Conservation (phyloP, 306 rosid species). For the Heteromeles arbutifolia region DNA sequence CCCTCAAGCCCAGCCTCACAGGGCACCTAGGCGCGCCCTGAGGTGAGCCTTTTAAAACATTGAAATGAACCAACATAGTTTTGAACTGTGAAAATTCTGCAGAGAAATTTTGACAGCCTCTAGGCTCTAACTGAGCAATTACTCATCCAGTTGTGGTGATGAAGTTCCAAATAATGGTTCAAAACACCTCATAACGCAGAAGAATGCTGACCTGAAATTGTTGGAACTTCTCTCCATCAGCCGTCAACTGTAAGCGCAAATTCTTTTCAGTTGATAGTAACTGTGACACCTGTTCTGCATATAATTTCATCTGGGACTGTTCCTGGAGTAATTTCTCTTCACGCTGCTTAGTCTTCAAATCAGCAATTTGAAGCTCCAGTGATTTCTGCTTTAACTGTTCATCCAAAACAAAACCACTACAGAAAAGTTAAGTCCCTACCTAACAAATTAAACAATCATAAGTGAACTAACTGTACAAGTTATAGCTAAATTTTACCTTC, state of each 20-base stretch:
- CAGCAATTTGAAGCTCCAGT: slow-evolving; percentile 88
- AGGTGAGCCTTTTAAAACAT: too few species aligned
- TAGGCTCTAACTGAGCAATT: not conserved
- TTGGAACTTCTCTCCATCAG: slow-evolving; percentile 95
- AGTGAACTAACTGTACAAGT: not conserved
- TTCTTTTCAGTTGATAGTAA: slow-evolving; percentile 75
- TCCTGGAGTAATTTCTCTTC: slow-evolving; percentile 82
- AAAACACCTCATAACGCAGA: slow-evolving; percentile 7
- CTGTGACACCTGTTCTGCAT: slow-evolving; percentile 89
- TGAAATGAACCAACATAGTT: slow-evolving; percentile 5
- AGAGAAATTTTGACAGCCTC: not conserved
- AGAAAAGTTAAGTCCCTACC: slow-evolving; percentile 3
- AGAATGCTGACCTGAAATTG: slow-evolving; percentile 67
- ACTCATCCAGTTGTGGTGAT: slow-evolving; percentile 5
- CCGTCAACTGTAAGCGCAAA: slow-evolving; percentile 70
- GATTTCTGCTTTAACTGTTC: slow-evolving; percentile 81
- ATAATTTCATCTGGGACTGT: slow-evolving; percentile 77
- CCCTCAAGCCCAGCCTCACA: too few species aligned
- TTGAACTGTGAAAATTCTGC: not conserved
- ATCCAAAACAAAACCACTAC: slow-evolving; percentile 29
- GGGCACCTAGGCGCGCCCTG: too few species aligned
- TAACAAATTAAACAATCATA: slow-evolving; percentile 11
- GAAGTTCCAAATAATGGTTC: not conserved
- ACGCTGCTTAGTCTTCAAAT: slow-evolving; percentile 73
- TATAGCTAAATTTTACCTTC: slow-evolving; percentile 46